Evolutionary conservation across 768 basidiomycete species (phyloP).

Genomic region (Rhodotorula graminis): DNA sequence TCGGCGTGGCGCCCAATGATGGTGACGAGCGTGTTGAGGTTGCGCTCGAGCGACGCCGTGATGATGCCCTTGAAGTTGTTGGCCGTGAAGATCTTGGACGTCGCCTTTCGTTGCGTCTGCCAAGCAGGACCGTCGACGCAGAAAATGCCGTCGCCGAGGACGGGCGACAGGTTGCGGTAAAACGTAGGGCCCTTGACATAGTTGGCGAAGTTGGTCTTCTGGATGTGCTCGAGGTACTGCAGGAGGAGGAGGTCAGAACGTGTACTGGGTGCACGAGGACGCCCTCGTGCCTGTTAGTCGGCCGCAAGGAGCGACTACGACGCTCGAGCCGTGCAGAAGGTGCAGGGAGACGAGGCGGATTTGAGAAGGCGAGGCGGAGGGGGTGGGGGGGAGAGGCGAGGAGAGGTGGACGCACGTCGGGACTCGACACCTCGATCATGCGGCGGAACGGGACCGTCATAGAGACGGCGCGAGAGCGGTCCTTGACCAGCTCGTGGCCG

Average conservation of each 20-base stretch:
- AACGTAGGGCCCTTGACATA: slow-evolving; percentile 22
- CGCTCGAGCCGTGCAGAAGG: too few species aligned
- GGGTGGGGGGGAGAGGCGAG: not conserved
- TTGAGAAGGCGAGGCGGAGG: too few species aligned
- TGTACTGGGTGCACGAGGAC: too few species aligned
- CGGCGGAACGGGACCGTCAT: slow-evolving; percentile 16
- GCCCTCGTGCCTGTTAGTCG: too few species aligned
- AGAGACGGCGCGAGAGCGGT: not conserved
- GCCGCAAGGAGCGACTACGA: too few species aligned
- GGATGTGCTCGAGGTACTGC: slow-evolving; percentile 27
- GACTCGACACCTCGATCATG: slow-evolving; percentile 15
- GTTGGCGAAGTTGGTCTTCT: slow-evolving; percentile 22
- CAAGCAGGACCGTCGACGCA: slow-evolving; percentile 15
- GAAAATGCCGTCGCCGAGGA: slow-evolving; percentile 25
- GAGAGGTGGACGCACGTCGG: not conserved
- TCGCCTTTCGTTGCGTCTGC: slow-evolving; percentile 11
- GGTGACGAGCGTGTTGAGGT: slow-evolving; percentile 7
- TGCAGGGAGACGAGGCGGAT: not conserved
- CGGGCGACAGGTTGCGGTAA: not conserved
- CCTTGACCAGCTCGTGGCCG: not conserved
- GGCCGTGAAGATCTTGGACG: slow-evolving; percentile 20
- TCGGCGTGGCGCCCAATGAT: slow-evolving; percentile 26
- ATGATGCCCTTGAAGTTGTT: slow-evolving; percentile 26
- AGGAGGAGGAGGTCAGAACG: too few species aligned
- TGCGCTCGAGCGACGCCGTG: not conserved